phyloP scores from a whole-genome alignment of 2,329 filamentous ascomycete genomes.

The Colletotrichum sp. region DNA sequence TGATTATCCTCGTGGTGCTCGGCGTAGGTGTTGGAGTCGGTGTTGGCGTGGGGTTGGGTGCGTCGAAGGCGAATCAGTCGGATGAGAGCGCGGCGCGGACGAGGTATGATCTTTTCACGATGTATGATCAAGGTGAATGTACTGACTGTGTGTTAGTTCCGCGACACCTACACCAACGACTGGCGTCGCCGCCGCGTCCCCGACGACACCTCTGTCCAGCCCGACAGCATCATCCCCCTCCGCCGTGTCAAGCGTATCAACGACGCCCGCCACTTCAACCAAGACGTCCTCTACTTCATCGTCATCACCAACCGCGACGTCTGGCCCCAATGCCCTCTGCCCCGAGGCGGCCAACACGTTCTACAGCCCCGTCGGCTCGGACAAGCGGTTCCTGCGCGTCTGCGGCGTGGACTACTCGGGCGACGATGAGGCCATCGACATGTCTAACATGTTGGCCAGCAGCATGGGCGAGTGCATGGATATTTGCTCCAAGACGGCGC shows the following conservation, averaged over 20 bases:
- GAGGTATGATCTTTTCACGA: not conserved
- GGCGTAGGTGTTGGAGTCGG: slow-evolving; percentile 46
- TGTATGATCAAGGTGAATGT: not conserved
- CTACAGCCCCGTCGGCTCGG: slow-evolving; percentile 44
- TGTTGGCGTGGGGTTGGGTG: slow-evolving; percentile 37
- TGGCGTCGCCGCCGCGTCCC: not conserved
- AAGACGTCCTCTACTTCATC: slow-evolving; percentile 20
- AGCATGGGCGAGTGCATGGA: slow-evolving; percentile 50
- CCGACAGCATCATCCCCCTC: not conserved
- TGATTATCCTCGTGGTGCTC: slow-evolving; percentile 35
- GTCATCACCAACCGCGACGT: slow-evolving; percentile 27
- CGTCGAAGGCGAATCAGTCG: not conserved
- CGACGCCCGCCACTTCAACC: not conserved
- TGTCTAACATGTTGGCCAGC: slow-evolving; percentile 38
- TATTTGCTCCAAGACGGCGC: slow-evolving; percentile 42
- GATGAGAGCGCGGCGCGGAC: not conserved
- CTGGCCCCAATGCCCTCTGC: slow-evolving; percentile 36
- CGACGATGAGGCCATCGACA: slow-evolving; percentile 35
- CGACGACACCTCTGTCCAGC: not conserved
- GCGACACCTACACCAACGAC: not conserved
- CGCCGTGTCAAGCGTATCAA: not conserved
- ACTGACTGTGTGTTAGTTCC: not conserved
- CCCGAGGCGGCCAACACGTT: slow-evolving; percentile 48
- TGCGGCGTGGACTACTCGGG: slow-evolving; percentile 52
- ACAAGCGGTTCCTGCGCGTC: slow-evolving; percentile 45